A percentile compares a stretch with the other conserved stretches of the same genome.
Evolutionary conservation across 371 early-diverging fungal genomes (phyloP).

Genomic region (Syncephalastrum sp.): DNA sequence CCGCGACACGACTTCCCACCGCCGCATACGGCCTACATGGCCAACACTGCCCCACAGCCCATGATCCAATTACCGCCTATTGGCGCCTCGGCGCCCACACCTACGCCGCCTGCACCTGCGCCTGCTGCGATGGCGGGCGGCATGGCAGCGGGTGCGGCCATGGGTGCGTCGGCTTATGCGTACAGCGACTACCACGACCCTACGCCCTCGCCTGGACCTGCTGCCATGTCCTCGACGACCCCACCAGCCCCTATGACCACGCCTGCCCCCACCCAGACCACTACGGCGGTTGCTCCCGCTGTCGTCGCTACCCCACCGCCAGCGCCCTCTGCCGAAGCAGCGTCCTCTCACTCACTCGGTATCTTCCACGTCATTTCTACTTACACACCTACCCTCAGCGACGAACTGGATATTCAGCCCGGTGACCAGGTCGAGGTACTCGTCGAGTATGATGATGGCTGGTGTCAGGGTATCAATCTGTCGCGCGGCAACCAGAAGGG

Average conservation of each 20-base stretch:
- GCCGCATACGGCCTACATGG: constrained; percentile 16
- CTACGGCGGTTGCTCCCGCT: constrained; percentile 11
- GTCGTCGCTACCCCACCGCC: constrained; percentile 8
- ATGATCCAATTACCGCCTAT: constrained; percentile 18
- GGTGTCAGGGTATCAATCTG: constrained; percentile 13
- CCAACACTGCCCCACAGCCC: constrained; percentile 1
- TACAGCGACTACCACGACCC: constrained; percentile 6
- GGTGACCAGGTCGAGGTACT: constrained; percentile 18
- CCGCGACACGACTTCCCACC: constrained; percentile 12
- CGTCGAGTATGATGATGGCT: constrained; percentile 23
- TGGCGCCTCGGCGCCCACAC: constrained; percentile 6
- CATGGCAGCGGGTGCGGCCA: constrained; percentile 2
- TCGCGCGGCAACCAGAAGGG: constrained; percentile 41
- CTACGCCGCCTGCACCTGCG: constrained; percentile 7
- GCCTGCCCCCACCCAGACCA: constrained; percentile 6
- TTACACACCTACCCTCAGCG: constrained; percentile 28
- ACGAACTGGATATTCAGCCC: constrained; percentile 23
- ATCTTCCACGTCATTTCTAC: constrained; percentile 44
- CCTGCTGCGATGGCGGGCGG: background rate
- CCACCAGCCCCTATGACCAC: constrained; percentile 4
- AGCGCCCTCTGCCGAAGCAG: constrained; percentile 12
- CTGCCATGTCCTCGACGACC: too few species aligned
- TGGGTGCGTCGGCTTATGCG: background rate
- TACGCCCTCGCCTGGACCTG: constrained; percentile 4
- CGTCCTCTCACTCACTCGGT: constrained; percentile 45